Base-by-base conservation (phyloP, 345 rosid species). In the Geranium brycei region DNA sequence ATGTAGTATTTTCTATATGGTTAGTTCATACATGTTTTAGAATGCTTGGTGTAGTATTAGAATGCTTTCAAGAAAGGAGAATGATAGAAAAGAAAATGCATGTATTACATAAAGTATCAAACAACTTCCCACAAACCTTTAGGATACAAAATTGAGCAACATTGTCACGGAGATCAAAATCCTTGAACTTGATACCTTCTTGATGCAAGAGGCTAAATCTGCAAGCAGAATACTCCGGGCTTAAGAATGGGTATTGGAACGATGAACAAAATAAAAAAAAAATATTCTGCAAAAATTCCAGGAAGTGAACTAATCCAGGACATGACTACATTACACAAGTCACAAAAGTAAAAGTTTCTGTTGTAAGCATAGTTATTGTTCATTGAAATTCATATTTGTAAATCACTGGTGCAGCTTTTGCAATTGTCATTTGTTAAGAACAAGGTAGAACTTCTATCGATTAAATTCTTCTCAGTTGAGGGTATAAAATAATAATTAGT, bases 131-230 rank as follows among this genome's bases (percentile, higher is more conserved):
- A n/a, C 76, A 64, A 80, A 89, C 95, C 96, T 91, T 76, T 64
- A 91, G 81, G 69, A 91, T 81, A 80, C 98, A 91, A 69, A 91
- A 81, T 71, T 89, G 96, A 72, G 96, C 98, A 79, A 89, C 89
- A 76, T 87, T 91, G 80, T 91, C 71, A 68, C 91, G 95, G 60
- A 91, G 81, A 74, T 88, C 95, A 85, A 80, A 89, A 40, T 60
- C 79, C 77, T 74, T 85, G 82, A 91, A 91, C 80, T 89, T 95
- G 72, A 91, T 80, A 62, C 67, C 76, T 77, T 89, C 86, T 80
- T 89, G 81, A 80, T 83, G 87, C 74, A 85, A 78, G 65, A 89
- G 87, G 68, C 84, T 78, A 76, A 87, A 85, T 71, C 96, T 89
- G 95, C 65, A 69, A 65, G 72, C 69, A 81, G 60, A 77, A 72